These are phyloP conservation scores for Saccharomycopsis sp. DNA, from an alignment of 805 yeast genomes.

Conservation along the genomic window DNA sequence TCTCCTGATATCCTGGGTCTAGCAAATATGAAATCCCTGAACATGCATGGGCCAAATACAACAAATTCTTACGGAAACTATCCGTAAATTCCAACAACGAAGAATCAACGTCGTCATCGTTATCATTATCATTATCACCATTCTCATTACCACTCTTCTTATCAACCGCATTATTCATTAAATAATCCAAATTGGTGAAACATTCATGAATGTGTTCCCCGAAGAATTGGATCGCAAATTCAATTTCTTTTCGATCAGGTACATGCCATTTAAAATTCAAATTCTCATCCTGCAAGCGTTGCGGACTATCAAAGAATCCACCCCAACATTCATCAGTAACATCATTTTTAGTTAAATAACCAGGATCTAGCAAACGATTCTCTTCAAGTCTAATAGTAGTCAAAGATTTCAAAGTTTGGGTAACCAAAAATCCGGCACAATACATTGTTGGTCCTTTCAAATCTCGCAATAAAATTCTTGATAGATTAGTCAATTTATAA, in stretches of 20 bases:
- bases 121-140: not conserved
- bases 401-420: constrained; percentile 57
- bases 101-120: constrained; percentile 10
- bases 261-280: constrained; percentile 67
- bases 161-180: constrained; percentile 24
- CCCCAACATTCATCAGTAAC: constrained; percentile 63
- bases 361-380: constrained; percentile 33
- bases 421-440: constrained; percentile 56
- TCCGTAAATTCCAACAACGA: constrained; percentile 36
- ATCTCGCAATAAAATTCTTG: constrained; percentile 36
- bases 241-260: constrained; percentile 52
- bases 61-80: constrained; percentile 45
- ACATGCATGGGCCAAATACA: constrained; percentile 50
- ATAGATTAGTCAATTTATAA: constrained; percentile 40
- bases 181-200: constrained; percentile 35
- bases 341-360: constrained; percentile 28
- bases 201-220: constrained; percentile 40
- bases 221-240: constrained; percentile 55
- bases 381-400: constrained; percentile 57
- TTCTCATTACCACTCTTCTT: not conserved
- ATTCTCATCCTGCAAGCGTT: constrained; percentile 42
- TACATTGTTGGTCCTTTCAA: constrained; percentile 63
- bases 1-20: constrained; percentile 61
- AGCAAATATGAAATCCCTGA: constrained; percentile 68
- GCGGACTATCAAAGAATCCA: constrained; percentile 51